These are phyloP conservation scores for Colletotrichum tropicale DNA, from an alignment of 2,329 filamentous ascomycete species.

Conservation along the genomic window DNA sequence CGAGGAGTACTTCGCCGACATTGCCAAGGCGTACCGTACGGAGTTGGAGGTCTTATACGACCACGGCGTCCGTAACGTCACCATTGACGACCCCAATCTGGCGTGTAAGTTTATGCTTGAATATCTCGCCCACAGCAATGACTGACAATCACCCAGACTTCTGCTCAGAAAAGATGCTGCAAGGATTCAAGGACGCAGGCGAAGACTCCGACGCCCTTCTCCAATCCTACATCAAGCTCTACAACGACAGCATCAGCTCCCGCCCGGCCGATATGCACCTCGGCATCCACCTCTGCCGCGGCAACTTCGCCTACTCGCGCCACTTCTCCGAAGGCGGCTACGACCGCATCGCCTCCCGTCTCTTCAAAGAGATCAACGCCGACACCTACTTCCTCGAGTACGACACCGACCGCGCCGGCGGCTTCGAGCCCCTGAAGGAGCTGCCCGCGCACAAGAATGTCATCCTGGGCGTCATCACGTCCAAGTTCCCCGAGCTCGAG, in stretches of 20 bases:
- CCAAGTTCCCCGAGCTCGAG: conserved; percentile 64
- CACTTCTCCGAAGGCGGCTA: conserved; percentile 70
- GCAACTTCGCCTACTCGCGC: conserved; percentile 66
- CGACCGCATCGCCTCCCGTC: conserved; percentile 64
- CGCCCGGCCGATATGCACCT: conserved; percentile 71
- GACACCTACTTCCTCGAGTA: conserved; percentile 68
- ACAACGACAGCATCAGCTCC: conserved; percentile 71
- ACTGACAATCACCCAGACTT: conserved; percentile 48
- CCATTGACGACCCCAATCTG: conserved; percentile 68
- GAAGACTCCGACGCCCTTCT: conserved; percentile 58
- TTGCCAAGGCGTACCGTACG: conserved; percentile 58
- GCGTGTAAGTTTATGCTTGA: conserved; percentile 40
- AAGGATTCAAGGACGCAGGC: conserved; percentile 19
- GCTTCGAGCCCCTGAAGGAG: conserved; percentile 65
- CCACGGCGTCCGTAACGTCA: conserved; percentile 59
- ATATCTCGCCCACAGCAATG: no score
- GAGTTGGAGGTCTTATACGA: conserved; percentile 61
- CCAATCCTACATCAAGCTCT: conserved; percentile 72
- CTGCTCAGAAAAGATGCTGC: conserved; percentile 61
- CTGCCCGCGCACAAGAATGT: conserved; percentile 67
- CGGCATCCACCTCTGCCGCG: conserved; percentile 70
- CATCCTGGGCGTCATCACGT: conserved; percentile 64
- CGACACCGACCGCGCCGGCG: conserved; percentile 63
- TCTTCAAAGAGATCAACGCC: conserved; percentile 63
- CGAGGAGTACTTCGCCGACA: conserved; percentile 61